A percentile compares a stretch with the other conserved stretches of the same genome.
phyloP scores from a whole-genome alignment of 2,329 filamentous ascomycete genomes.

The Penicillium decumbens region DNA sequence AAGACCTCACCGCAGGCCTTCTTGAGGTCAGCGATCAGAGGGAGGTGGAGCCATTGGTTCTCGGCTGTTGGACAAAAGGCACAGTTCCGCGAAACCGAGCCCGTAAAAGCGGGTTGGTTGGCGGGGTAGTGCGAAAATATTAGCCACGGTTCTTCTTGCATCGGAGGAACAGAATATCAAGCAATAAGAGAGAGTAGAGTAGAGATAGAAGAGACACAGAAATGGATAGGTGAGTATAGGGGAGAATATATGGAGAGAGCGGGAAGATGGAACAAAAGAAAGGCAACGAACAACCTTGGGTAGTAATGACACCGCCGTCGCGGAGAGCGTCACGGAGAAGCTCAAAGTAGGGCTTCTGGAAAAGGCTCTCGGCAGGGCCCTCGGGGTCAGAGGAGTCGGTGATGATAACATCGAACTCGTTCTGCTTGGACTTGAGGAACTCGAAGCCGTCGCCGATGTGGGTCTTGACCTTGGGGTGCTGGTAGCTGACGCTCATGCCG shows the following conservation, averaged over 20 bases:
- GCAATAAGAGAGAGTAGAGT: constrained; percentile 55
- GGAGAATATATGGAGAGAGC: not conserved
- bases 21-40: constrained; percentile 90
- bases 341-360: constrained; percentile 99
- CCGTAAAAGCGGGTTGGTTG: constrained; percentile 27
- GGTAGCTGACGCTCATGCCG: constrained; percentile 85
- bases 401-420: constrained; percentile 98
- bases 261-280: constrained; percentile 45
- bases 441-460: constrained; percentile 98
- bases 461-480: constrained; percentile 87
- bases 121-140: constrained; percentile 25
- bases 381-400: constrained; percentile 98
- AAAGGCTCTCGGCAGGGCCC: constrained; percentile 90
- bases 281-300: constrained; percentile 99
- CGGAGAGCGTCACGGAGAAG: constrained; percentile 83
- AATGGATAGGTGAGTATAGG: not conserved
- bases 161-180: constrained; percentile 1
- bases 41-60: constrained; percentile 98
- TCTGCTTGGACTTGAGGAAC: constrained; percentile 94
- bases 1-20: constrained; percentile 96
- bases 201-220: constrained; percentile 41
- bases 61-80: constrained; percentile 60
- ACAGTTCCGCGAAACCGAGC: constrained; percentile 31
- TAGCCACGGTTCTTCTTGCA: constrained; percentile 18
- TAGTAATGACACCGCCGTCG: constrained; percentile 96